Base-by-base conservation (phyloP, 306 rosid species). In the Fragaria vesca region DNA sequence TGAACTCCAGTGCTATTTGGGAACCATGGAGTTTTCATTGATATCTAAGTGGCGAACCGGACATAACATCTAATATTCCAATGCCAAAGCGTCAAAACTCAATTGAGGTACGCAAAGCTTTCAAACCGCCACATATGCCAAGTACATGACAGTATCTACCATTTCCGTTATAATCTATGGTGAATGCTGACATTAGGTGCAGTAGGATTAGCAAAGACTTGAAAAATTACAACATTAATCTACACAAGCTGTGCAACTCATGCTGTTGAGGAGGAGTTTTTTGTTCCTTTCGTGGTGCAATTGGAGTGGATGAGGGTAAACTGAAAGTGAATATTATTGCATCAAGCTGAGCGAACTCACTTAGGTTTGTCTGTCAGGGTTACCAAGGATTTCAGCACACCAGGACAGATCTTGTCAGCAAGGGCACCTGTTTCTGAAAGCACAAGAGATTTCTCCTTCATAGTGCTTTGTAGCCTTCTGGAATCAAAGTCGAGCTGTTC, bases 371-470 rank as follows among this genome's bases (percentile, higher is more conserved):
- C 98, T 82, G 83, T 78, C 54, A 94, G 80, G 73, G 91, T 88
- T 79, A 92, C 88, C 48, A 94, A 80, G 26, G 97, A 85, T 63
- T 85, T 91, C 62, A 94, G 88, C 75, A 94, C 81, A 34, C 86
- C 93, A 4, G 94, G 98, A 85, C 88, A 84, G 71, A 94, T 85
- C 86, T 74, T 86, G 79, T 94, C 97, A 12, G 93, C 88, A 24
- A 94, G 84, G 54, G 75, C 97, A 76, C 97, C 97, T 45, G 83
- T 72, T 82, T 92, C 98, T 11, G 98, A 94, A 80, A 89, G 85
- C 55, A 89, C 12, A 83, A 84, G 89, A 40, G 97, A 79, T 77
- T 94, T 92, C 26, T 94, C 97, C 86, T 94, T 92, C 86, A 92
- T 91, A 65, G 45, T 32, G 86, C 96, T 89, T 73, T 92, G 96